Base-by-base conservation (phyloP, 495 filamentous ascomycete species). In the Hamigera avellanea region DNA sequence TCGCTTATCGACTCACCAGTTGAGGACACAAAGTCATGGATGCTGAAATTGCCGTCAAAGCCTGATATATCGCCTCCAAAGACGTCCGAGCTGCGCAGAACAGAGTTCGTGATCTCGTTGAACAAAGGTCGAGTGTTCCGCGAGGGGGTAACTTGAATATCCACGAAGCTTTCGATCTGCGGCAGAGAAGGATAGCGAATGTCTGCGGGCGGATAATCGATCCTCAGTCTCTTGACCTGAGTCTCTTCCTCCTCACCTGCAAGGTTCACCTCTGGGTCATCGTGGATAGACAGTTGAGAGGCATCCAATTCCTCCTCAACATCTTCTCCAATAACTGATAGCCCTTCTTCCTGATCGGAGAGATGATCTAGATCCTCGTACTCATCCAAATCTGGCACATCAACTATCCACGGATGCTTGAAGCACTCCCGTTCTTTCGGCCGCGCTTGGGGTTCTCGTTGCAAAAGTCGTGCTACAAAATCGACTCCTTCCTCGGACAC, bases 21-120 rank as follows among this genome's bases (percentile, higher is more conserved):
- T 42, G 62, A 68, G 47, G 64, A 63, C 48, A 48, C 28, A 39
- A 61, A 59, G 39, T 52, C 53, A 35, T 56, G 43, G 33, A 50
- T 33, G 29, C 52, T 54, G 35, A 52, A 48, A 14, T 53, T 37
- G 33, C 42, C 44, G 30, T 52, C 48, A 33, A 50, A 58, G 0
- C 39, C 48, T 32, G 43, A 41, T 2, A 51, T n/a, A 28, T 49
- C 38, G n/a, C 39, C 44, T 35, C 57, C 69, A 10, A 76, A 48
- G 26, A 66, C 57, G 33, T 66, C 69, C 17, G 75, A 76, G 56
- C 80, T 88, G 14, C 73, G 69, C 2, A 91, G 52, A 8, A 73
- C 79, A 6, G 84, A 84, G 9, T 65, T 53, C 17, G 74, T 75
- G 33, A 95, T 79, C 54, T 94, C 86, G 0, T 87, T 86, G 59